Conservation (phyloP, 805 yeast genomes). For the Starmerella davenportii region DNA sequence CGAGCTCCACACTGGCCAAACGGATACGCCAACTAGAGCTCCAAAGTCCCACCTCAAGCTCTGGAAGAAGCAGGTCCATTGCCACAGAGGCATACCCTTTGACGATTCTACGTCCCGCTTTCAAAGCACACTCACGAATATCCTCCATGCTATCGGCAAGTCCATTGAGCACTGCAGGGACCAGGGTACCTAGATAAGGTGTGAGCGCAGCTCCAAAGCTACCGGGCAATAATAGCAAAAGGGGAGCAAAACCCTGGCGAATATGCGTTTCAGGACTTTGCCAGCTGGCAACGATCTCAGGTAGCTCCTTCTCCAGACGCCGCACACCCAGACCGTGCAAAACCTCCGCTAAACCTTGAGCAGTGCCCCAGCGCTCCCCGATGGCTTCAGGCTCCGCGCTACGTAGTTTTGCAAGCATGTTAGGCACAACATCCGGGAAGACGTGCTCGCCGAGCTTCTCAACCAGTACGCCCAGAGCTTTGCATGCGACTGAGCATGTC, state of each 20-base stretch:
- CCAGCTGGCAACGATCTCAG: constrained; percentile 57
- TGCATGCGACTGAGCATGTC: constrained; percentile 91
- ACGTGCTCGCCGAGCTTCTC: constrained; percentile 91
- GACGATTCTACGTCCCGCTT: constrained; percentile 84
- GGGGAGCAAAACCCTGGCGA: constrained; percentile 84
- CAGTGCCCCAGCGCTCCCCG: constrained; percentile 91
- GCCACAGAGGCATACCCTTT: constrained; percentile 83
- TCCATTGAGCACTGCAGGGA: constrained; percentile 84
- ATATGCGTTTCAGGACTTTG: constrained; percentile 46
- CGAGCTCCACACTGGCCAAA: constrained; percentile 79
- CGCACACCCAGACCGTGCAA: constrained; percentile 76
- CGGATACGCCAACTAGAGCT: constrained; percentile 74
- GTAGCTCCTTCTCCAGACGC: constrained; percentile 77
- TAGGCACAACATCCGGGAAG: constrained; percentile 80
- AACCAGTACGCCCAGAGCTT: constrained; percentile 90
- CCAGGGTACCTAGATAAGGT: constrained; percentile 67
- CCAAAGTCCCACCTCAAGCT: constrained; percentile 73
- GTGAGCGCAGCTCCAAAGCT: constrained; percentile 75
- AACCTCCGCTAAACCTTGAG: constrained; percentile 91
- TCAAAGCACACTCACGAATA: constrained; percentile 72
- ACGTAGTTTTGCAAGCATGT: constrained; percentile 53
- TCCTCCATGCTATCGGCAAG: constrained; percentile 78
- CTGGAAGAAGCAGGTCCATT: constrained; percentile 82
- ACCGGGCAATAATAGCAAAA: constrained; percentile 76
- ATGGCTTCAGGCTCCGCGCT: constrained; percentile 44